Evolutionary conservation across 352 stramenopile genomes (phyloP), one percentile per base, ranked within the genome.

Genomic region (Hyaloperonospora arabidopsidis): DNA sequence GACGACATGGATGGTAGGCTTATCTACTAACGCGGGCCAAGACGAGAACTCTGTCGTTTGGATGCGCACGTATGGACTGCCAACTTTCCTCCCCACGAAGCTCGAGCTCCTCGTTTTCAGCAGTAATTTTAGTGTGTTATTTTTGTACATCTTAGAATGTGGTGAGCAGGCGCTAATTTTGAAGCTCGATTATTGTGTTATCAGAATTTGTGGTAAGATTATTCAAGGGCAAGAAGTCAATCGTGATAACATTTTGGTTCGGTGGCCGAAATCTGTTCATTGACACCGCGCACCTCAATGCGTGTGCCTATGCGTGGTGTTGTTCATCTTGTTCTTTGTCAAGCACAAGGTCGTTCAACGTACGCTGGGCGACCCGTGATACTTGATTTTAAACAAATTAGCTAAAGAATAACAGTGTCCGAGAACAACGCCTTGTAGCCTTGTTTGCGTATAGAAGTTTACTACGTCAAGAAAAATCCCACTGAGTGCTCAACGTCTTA

Each of bases 41-140:
- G 95, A 99, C 72, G 97, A 99, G 72, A 96, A 99, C 72, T 99
- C 99, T 76, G 97, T 99, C 41, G 96, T 99, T 14, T 99, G 97
- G 97, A 99, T 99, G 97, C 82, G 96, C 32, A 97, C 92, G 15
- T 97, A 97, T 0, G 95, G 90, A 17, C 76, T 98, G 17, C 95
- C 96, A 5, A 95, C n/a, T 80, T 47, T 99, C 99, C 79, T 90
- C 97, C 44, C 99, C 51, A 95, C 86, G 18, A 78, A 82, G 55
- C 65, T 99, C 17, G 82, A 88, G 43, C 97, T 99, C 61, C 66
- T 93, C 18, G 79, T 95, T 13, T 99, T 67, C 58, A 96, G 69
- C 76, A 95, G 79, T 89, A 84, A 49, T 73, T 89, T 48, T 12
- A 0, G 7, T 39, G 25, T 32, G 38, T 8, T 39, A n/a, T n/a